These are phyloP conservation scores for Yamadazyma dushanensis DNA, from an alignment of 1,139 yeast species.

Conservation along the genomic window DNA sequence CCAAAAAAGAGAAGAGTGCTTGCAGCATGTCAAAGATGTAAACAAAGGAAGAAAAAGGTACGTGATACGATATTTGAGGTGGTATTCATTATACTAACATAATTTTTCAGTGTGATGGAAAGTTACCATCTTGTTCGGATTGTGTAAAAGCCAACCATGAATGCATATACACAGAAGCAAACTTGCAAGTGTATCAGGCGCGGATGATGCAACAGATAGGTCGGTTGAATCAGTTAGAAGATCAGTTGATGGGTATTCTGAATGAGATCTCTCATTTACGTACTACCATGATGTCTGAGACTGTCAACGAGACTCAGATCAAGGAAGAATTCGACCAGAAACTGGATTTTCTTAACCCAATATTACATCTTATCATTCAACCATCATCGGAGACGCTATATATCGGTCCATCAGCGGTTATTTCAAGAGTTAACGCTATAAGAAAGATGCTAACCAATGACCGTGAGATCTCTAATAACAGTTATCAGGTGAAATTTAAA, in stretches of 20 bases:
- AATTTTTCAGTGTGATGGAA: slow-evolving; percentile 10
- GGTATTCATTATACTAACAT: background rate
- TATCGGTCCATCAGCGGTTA: slow-evolving; percentile 16
- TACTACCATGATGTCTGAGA: slow-evolving; percentile 5
- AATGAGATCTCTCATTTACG: slow-evolving; percentile 10
- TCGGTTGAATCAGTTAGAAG: slow-evolving; percentile 9
- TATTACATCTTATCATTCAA: slow-evolving; percentile 10
- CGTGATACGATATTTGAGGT: slow-evolving; percentile 3
- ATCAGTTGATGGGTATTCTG: slow-evolving; percentile 5
- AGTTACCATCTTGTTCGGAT: slow-evolving; percentile 11
- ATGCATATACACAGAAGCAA: slow-evolving; percentile 10
- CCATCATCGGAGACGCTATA: slow-evolving; percentile 11
- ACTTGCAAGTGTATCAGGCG: slow-evolving; percentile 8
- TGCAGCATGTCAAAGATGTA: slow-evolving; percentile 15
- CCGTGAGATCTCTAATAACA: slow-evolving; percentile 9
- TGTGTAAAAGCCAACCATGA: slow-evolving; percentile 6
- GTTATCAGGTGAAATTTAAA: slow-evolving; percentile 6
- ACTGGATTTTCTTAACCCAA: slow-evolving; percentile 10
- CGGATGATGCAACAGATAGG: slow-evolving; percentile 8
- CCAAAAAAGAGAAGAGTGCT: slow-evolving; percentile 11
- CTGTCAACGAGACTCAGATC: slow-evolving; percentile 6
- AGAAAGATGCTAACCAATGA: slow-evolving; percentile 16
- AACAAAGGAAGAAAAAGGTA: slow-evolving; percentile 15
- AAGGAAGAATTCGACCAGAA: slow-evolving; percentile 4
- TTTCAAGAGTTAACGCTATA: slow-evolving; percentile 18